These are phyloP conservation scores for Colletotrichum melonis DNA, from an alignment of 2,329 filamentous ascomycete genomes.

Conservation along the genomic window DNA sequence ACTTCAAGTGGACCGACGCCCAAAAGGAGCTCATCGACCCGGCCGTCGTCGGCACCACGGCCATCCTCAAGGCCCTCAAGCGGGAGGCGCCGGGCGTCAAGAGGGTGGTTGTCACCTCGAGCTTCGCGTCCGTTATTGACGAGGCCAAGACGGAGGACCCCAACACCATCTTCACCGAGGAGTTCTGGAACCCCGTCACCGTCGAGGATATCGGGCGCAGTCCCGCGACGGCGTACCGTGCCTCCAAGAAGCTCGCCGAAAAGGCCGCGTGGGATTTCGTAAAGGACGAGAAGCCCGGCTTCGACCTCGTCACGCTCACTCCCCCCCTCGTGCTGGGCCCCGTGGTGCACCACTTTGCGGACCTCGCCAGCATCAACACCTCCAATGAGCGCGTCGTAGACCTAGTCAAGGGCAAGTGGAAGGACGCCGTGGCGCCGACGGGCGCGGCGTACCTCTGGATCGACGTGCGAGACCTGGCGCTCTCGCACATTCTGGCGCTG, in stretches of 20 bases:
- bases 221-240: slow-evolving; percentile 61
- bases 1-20: slow-evolving; percentile 63
- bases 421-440: slow-evolving; percentile 52
- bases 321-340: slow-evolving; percentile 59
- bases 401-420: slow-evolving; percentile 63
- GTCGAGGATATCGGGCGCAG: slow-evolving; percentile 54
- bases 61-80: slow-evolving; percentile 78
- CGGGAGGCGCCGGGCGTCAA: slow-evolving; percentile 69
- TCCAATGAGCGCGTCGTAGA: slow-evolving; percentile 64
- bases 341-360: slow-evolving; percentile 35
- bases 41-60: slow-evolving; percentile 70
- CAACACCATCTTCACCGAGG: slow-evolving; percentile 55
- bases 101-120: slow-evolving; percentile 74
- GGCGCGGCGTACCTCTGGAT: slow-evolving; percentile 60
- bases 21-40: slow-evolving; percentile 67
- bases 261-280: slow-evolving; percentile 66
- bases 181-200: slow-evolving; percentile 65
- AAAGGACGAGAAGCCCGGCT: slow-evolving; percentile 52
- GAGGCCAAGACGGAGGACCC: slow-evolving; percentile 51
- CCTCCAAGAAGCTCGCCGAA: slow-evolving; percentile 67
- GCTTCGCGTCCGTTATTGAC: slow-evolving; percentile 64
- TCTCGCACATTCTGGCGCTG: slow-evolving; percentile 63
- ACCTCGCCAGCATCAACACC: slow-evolving; percentile 59
- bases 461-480: slow-evolving; percentile 67
- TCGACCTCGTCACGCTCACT: slow-evolving; percentile 64